phyloP scores from a whole-genome alignment of 2,329 filamentous ascomycete species.

The Arthroderma sp. region DNA sequence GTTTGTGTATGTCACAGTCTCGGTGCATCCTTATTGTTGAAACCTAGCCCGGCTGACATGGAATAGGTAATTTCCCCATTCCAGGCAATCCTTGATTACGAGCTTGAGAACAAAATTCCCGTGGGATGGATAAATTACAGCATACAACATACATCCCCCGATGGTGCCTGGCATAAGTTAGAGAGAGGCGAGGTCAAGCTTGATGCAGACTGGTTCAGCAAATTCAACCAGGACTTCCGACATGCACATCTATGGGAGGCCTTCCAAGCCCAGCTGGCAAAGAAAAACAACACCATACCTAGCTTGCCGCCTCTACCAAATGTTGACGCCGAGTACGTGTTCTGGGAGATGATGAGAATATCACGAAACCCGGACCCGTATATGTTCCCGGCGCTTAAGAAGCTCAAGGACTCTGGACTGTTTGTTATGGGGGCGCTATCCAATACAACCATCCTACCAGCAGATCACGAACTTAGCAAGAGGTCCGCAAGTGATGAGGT shows the following conservation, averaged over 20 bases:
- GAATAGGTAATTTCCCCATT: conserved; percentile 75
- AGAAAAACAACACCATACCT: conserved; percentile 13
- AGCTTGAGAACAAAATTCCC: conserved; percentile 61
- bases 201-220: conserved; percentile 59
- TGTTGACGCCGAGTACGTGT: conserved; percentile 66
- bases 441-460: conserved; percentile 81
- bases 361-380: conserved; percentile 63
- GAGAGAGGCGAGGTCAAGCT: conserved; percentile 72
- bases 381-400: conserved; percentile 71
- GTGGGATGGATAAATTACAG: conserved; percentile 84
- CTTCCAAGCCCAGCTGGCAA: conserved; percentile 33
- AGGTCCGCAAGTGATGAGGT: conserved; percentile 39
- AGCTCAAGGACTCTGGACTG: conserved; percentile 48
- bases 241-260: conserved; percentile 53
- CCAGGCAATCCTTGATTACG: conserved; percentile 85
- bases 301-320: conserved; percentile 43
- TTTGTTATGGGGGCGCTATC: conserved; percentile 72
- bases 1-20: conserved; percentile 65
- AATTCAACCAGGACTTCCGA: conserved; percentile 63
- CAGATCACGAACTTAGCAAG: conserved; percentile 30
- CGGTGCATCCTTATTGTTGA: background rate
- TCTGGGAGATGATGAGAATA: conserved; percentile 79
- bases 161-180: conserved; percentile 76
- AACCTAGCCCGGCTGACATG: background rate
- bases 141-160: conserved; percentile 63